phyloP scores from a whole-genome alignment of 306 rosid species.

The Sechiopsis laciniata region DNA sequence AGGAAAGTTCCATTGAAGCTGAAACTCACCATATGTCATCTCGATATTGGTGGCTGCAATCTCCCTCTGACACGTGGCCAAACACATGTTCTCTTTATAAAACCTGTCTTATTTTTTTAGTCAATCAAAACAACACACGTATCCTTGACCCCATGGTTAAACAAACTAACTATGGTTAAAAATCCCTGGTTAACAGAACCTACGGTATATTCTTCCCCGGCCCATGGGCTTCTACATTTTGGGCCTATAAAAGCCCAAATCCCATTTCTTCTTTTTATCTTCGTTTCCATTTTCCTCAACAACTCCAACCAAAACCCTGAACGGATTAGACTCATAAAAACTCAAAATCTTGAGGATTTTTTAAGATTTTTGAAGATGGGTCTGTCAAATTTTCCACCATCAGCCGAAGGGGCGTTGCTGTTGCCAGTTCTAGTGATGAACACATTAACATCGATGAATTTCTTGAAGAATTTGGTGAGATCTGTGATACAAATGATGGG shows the following conservation, averaged over 20 bases:
- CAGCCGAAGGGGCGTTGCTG: conserved; percentile 34
- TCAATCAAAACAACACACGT: no score
- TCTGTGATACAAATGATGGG: conserved; percentile 46
- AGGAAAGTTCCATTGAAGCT: no score
- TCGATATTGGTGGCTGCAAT: no score
- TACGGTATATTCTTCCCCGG: background rate
- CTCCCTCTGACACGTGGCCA: no score
- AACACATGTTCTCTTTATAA: no score
- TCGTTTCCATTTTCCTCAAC: background rate
- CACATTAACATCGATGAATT: conserved; percentile 45
- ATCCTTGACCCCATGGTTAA: background rate
- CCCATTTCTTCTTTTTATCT: background rate
- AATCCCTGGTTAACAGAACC: no score
- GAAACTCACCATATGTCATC: no score
- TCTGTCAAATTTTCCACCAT: conserved; percentile 45
- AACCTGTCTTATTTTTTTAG: no score
- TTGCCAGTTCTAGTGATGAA: conserved; percentile 56
- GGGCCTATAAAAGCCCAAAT: background rate
- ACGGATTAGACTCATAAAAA: background rate
- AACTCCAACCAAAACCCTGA: background rate
- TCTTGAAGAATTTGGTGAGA: conserved; percentile 57
- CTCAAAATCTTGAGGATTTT: no score
- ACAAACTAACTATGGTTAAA: conserved; percentile 3
- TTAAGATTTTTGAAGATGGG: conserved; percentile 42
- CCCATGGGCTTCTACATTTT: background rate